Evolutionary conservation across 1,284 basidiomycete species (phyloP).

Genomic region (Boletus mariae): DNA sequence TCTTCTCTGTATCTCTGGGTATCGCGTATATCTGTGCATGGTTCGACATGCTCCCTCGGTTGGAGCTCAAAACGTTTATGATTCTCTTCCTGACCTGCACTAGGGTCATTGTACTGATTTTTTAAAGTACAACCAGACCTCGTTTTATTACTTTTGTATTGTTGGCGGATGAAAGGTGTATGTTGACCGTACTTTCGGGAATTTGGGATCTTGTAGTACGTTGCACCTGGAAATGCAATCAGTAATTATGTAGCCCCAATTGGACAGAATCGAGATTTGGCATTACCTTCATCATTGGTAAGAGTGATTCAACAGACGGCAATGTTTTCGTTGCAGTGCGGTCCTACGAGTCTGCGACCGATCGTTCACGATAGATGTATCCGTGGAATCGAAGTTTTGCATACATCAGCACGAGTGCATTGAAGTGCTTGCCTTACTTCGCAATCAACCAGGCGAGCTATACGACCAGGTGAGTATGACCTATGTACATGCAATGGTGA

Average conservation of each 20-base stretch:
- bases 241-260: background rate
- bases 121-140: constrained; percentile 6
- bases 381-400: too few relatives aligned
- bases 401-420: too few relatives aligned
- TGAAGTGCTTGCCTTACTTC: too few relatives aligned
- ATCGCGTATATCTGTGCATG: constrained; percentile 27
- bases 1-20: constrained; percentile 20
- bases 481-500: too few relatives aligned
- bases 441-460: too few relatives aligned
- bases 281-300: too few relatives aligned
- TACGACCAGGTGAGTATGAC: too few relatives aligned
- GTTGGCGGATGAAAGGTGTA: constrained; percentile 17
- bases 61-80: constrained; percentile 5
- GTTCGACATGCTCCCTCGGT: constrained; percentile 8
- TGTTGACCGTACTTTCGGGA: constrained; percentile 2
- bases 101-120: constrained; percentile 8
- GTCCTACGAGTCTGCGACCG: too few relatives aligned
- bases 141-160: constrained; percentile 17
- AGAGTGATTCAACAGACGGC: too few relatives aligned
- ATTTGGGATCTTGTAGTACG: background rate
- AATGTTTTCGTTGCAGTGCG: too few relatives aligned
- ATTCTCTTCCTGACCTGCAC: constrained; percentile 1
- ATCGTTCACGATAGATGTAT: too few relatives aligned
- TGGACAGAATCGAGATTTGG: background rate
- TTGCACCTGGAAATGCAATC: background rate